Conservation (phyloP, 495 filamentous ascomycete species). For the Neurospora sp. region DNA sequence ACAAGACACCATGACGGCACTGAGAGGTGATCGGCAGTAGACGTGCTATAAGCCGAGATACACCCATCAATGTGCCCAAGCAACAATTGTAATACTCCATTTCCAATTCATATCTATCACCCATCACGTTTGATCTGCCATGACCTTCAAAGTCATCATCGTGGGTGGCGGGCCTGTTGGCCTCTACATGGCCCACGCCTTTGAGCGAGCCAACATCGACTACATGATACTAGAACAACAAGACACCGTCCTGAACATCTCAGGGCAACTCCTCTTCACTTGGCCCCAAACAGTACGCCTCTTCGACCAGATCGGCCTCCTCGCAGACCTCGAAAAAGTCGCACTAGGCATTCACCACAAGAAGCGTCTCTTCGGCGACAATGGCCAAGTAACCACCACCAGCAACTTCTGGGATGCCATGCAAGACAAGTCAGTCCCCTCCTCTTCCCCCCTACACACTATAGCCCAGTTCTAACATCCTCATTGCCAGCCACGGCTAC, state of each 20-base stretch:
- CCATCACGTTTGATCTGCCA: not conserved
- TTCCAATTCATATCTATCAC: not conserved
- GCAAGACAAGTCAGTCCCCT: constrained; percentile 6
- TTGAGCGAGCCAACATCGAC: constrained; percentile 34
- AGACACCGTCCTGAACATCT: constrained; percentile 23
- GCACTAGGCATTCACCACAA: constrained; percentile 57
- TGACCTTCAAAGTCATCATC: constrained; percentile 39
- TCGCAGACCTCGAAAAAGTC: constrained; percentile 29
- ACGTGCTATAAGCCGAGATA: not conserved
- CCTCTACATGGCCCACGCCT: constrained; percentile 36
- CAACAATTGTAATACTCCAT: not conserved
- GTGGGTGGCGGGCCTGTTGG: constrained; percentile 43
- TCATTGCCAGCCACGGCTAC: constrained; percentile 23
- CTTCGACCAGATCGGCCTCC: constrained; percentile 39
- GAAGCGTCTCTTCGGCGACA: constrained; percentile 16
- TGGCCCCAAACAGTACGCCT: constrained; percentile 31
- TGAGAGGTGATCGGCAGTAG: not conserved
- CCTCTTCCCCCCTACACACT: too few species aligned
- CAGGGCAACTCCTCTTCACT: constrained; percentile 27
- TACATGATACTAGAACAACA: constrained; percentile 37
- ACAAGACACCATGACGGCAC: not conserved
- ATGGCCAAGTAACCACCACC: not conserved
- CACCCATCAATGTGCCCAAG: not conserved
- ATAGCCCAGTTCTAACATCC: too few species aligned
- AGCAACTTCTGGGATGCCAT: constrained; percentile 1